Conservation (phyloP, 2,329 filamentous ascomycete genomes). For the Helotiales sp. region DNA sequence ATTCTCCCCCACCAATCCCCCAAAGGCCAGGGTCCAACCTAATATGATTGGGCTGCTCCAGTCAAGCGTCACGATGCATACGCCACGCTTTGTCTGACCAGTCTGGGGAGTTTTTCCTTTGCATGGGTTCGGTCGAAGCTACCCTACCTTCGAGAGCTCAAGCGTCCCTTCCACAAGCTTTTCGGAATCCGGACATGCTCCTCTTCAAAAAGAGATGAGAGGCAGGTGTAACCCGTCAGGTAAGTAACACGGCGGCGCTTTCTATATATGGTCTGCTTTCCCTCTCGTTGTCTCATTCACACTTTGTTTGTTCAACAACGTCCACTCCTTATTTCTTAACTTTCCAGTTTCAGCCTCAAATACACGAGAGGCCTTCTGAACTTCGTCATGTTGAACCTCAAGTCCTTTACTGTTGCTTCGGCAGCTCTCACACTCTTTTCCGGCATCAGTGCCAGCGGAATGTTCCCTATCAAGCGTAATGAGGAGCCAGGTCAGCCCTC, state of each 20-base stretch:
- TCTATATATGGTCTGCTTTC: conserved; percentile 9
- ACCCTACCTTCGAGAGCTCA: background rate
- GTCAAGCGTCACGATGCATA: background rate
- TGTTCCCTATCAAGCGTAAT: conserved; percentile 25
- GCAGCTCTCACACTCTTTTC: conserved; percentile 32
- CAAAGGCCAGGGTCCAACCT: background rate
- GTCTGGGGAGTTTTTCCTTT: background rate
- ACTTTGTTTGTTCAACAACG: background rate
- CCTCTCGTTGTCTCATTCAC: background rate
- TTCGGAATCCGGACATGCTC: background rate
- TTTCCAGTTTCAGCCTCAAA: background rate
- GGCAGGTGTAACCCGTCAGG: background rate
- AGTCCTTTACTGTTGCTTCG: conserved; percentile 32
- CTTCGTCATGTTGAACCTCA: conserved; percentile 16
- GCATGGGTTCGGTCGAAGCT: background rate
- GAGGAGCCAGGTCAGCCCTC: conserved; percentile 35
- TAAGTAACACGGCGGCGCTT: background rate
- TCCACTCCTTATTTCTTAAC: background rate
- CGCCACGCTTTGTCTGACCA: background rate
- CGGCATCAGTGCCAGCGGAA: conserved; percentile 29
- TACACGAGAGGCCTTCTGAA: background rate
- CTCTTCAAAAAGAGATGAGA: background rate
- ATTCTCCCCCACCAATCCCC: background rate
- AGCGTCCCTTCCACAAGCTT: background rate
- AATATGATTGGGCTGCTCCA: background rate